Evolutionary conservation across 805 yeast species (phyloP), one percentile per base, ranked within the genome.

Genomic region (Hanseniaspora occidentalis): DNA sequence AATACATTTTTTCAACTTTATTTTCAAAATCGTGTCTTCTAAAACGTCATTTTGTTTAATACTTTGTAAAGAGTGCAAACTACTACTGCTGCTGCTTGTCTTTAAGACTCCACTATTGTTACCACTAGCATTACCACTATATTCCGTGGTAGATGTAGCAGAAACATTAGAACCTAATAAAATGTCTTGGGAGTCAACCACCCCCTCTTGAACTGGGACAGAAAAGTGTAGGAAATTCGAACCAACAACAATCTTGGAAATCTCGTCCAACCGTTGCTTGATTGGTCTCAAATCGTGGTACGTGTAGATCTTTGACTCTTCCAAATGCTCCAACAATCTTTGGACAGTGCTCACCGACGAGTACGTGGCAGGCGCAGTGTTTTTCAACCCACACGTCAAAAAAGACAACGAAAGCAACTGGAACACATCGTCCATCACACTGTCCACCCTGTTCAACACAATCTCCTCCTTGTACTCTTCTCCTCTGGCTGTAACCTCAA

Each of bases 291-390:
- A 69, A 57, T 92, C 98, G 50, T 81, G 83, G 42, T 74, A 75
- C 1, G 96, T 86, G 59, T 78, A 89, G 17, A 84, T 84, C 41
- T 77, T 77, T 38, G 84, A 74, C 55, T 84, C 95, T 47, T 75
- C 73, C 45, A 89, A 64, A 61, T 89, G 97, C 47, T 76, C 83
- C 49, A 92, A 67, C 43, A 92, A 64, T 49, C 92, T 76, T 60
- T 79, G 80, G 17, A 92, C 94, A 0, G 97, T 85, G 33, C 86
- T 70, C 33, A 89, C 64, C 3, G 94, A 83, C 5, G 95, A 89
- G 61, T 83, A 92, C 1, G 95, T 84, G 4, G 96, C 95, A 1
- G 97, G 95, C 1, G 96, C 95, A 26, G 85, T 73, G 50, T 85
- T 79, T 36, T 82, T 81, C 50, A 85, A 66, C 2, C 99, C 99